Base-by-base conservation (phyloP, 1,284 basidiomycete genomes). In the Inonotus hispidus region DNA sequence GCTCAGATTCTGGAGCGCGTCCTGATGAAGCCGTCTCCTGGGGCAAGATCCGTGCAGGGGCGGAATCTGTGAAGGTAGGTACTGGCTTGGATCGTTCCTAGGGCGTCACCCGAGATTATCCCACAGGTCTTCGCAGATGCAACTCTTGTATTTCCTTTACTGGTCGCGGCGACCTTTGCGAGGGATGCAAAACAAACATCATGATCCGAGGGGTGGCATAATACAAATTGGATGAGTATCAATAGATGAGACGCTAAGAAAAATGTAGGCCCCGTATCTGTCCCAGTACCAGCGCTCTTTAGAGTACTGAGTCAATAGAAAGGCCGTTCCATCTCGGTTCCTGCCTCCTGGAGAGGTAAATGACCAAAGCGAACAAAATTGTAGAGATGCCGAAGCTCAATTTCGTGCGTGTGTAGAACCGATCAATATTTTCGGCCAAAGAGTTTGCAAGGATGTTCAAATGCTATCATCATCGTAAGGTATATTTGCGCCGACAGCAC, bases 11-110 rank as follows among this genome's bases (percentile, higher is more conserved):
- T 11, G 97, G 96, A 11, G 97, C 97, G 16, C 80, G 94, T 61
- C 97, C 97, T 16, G 97, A 99, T 70, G 96, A 99, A 73, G 97
- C 96, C 2, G 86, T 99, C 21, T 96, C 93, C n/a, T 99, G 96
- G 96, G 97, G 96, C 3, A 99, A 99, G 78, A 98, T 99, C 66
- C 85, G 93, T 53, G 89, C 90, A 29, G 90, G 88, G 11, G 89
- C 96, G 0, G 87, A 97, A 73, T 84, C 91, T 32, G 92, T 99
- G 61, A 99, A 99, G 82, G 95, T 93, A 64, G 32, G 39, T 3
- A 41, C 5, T 50, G 29, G 45, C 21, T 56, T 39, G 65, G 19
- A 58, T 25, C 23, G 19, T 52, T 27, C 23, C 45, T 19, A 46
- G 37, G 56, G 25, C 35, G 37, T 25, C 5, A 52, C 23, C 32